Conservation (phyloP, 495 filamentous ascomycete genomes). For the Lentithecium fluviatile region DNA sequence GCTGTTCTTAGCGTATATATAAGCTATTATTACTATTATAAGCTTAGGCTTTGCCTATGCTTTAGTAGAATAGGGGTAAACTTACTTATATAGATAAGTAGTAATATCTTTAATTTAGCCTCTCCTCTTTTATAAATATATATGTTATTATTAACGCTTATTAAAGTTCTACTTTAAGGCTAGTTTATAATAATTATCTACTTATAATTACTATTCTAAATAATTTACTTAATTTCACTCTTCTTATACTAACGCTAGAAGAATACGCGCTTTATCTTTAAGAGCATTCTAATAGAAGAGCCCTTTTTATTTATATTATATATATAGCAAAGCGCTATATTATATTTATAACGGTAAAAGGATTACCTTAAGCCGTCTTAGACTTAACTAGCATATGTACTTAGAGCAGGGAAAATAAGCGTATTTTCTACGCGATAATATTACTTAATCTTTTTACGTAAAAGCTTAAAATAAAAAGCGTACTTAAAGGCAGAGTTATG, state of each 20-base stretch:
- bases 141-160: background rate
- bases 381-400: no score
- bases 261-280: background rate
- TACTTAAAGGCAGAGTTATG: conserved; percentile 8
- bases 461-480: conserved; percentile 9
- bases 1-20: background rate
- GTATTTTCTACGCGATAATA: no score
- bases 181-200: background rate
- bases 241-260: background rate
- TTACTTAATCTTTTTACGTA: conserved; percentile 1
- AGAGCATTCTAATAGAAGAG: conserved; percentile 2
- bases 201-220: background rate
- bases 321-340: conserved; percentile 18
- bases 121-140: background rate
- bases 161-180: background rate
- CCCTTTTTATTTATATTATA: no score
- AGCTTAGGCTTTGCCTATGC: no score
- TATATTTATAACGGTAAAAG: conserved; percentile 9
- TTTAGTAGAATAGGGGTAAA: no score
- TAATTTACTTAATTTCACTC: background rate
- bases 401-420: no score
- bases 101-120: no score
- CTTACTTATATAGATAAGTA: no score
- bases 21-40: background rate
- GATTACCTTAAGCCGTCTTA: no score